phyloP scores from a whole-genome alignment of 495 filamentous ascomycete genomes.

The Hypoxylon rickii region DNA sequence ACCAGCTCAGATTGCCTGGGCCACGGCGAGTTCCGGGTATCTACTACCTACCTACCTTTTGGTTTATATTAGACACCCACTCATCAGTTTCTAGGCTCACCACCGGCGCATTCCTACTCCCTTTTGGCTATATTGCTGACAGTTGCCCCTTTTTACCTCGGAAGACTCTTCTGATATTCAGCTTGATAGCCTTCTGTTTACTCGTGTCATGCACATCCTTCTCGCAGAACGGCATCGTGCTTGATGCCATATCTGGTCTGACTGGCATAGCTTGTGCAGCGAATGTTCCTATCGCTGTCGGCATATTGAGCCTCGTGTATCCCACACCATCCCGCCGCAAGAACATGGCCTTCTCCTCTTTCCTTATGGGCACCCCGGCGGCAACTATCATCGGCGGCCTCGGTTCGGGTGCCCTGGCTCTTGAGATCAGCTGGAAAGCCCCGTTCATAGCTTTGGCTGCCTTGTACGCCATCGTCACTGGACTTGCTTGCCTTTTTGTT shows the following conservation, averaged over 20 bases:
- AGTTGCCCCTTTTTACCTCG: conserved; percentile 56
- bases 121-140: conserved; percentile 66
- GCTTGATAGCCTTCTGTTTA: conserved; percentile 59
- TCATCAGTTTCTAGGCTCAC: conserved; percentile 42
- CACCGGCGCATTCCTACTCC: conserved; percentile 63
- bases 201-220: conserved; percentile 59
- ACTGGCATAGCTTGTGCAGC: conserved; percentile 63
- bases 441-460: conserved; percentile 62
- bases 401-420: conserved; percentile 59
- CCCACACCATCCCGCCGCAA: conserved; percentile 55
- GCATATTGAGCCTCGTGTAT: conserved; percentile 63
- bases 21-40: conserved; percentile 60
- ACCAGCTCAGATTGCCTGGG: conserved; percentile 65
- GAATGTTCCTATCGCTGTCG: conserved; percentile 63
- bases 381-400: conserved; percentile 66
- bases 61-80: not conserved
- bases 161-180: conserved; percentile 58
- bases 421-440: conserved; percentile 62
- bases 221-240: conserved; percentile 54
- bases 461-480: conserved; percentile 43
- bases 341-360: conserved; percentile 67
- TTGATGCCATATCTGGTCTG: conserved; percentile 63
- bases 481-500: conserved; percentile 32
- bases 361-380: conserved; percentile 65
- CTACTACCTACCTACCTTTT: conserved; percentile 24